Percentiles rank a stretch among this genome's conserved stretches.
These are phyloP conservation scores for Magnaporthiopsis poae DNA, from an alignment of 2,329 filamentous ascomycete species.

Conservation along the genomic window DNA sequence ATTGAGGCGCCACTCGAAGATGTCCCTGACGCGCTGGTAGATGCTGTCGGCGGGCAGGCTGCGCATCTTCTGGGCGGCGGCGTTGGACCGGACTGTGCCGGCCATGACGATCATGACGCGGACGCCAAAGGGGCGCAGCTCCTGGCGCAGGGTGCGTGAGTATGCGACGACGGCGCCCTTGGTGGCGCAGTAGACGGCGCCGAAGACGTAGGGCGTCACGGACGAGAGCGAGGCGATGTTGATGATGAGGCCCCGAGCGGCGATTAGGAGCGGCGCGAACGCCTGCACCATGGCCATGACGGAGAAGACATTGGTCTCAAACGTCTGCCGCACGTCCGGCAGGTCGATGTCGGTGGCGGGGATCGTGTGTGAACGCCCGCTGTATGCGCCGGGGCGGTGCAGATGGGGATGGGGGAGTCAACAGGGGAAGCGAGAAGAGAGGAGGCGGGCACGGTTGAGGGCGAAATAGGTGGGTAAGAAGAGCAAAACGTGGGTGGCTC, in stretches of 20 bases:
- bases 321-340: constrained; percentile 42
- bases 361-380: constrained; percentile 41
- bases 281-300: constrained; percentile 46
- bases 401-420: neutral
- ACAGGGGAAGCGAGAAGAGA: neutral
- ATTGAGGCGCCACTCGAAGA: constrained; percentile 35
- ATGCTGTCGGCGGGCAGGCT: constrained; percentile 34
- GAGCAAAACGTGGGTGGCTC: neutral
- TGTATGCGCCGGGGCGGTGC: constrained; percentile 15
- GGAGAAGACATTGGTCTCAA: constrained; percentile 48
- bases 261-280: constrained; percentile 40
- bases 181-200: constrained; percentile 42
- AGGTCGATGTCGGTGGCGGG: constrained; percentile 43
- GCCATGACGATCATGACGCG: constrained; percentile 49
- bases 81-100: constrained; percentile 39
- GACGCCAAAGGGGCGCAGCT: constrained; percentile 43
- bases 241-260: constrained; percentile 40
- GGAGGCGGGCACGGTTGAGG: neutral
- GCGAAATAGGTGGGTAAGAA: neutral
- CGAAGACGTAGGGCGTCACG: constrained; percentile 42
- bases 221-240: constrained; percentile 45
- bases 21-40: constrained; percentile 34
- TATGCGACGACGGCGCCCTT: constrained; percentile 46
- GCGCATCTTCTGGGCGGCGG: constrained; percentile 31
- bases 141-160: constrained; percentile 42